Evolutionary conservation across 495 filamentous ascomycete genomes (phyloP).

Genomic region (Letharia lupina): DNA sequence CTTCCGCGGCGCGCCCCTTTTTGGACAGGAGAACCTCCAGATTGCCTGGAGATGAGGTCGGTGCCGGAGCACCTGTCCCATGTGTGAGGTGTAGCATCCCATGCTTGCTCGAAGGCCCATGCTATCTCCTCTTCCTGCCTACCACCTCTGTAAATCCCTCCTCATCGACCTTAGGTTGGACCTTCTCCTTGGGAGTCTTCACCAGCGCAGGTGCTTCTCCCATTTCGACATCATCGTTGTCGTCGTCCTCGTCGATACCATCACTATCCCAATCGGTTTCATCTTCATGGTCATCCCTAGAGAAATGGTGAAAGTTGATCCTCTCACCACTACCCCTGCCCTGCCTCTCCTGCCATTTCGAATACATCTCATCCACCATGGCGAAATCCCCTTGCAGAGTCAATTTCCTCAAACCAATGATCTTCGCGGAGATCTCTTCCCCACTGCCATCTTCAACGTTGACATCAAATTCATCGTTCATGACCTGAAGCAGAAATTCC

Average conservation of each 20-base stretch:
- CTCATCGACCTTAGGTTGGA: constrained; percentile 74
- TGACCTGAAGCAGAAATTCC: constrained; percentile 71
- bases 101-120: background rate
- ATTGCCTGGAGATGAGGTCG: background rate
- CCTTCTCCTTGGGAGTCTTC: constrained; percentile 51
- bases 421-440: constrained; percentile 59
- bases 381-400: constrained; percentile 55
- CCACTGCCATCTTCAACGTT: constrained; percentile 83
- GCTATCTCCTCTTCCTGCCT: constrained; percentile 55
- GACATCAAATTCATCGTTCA: constrained; percentile 93
- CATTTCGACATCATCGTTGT: constrained; percentile 66
- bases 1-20: background rate
- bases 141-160: constrained; percentile 91
- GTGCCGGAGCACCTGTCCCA: background rate
- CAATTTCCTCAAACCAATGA: constrained; percentile 57
- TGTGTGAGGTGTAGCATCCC: background rate
- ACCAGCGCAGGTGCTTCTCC: constrained; percentile 58
- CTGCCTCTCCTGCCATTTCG: constrained; percentile 51
- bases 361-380: constrained; percentile 59
- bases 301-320: constrained; percentile 48
- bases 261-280: constrained; percentile 50
- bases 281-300: constrained; percentile 41
- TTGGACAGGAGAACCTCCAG: background rate
- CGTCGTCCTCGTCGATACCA: constrained; percentile 41
- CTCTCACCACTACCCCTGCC: constrained; percentile 44